These are phyloP conservation scores for Paracoccidioides lutzii DNA, from an alignment of 2,329 filamentous ascomycete genomes.

Conservation along the genomic window DNA sequence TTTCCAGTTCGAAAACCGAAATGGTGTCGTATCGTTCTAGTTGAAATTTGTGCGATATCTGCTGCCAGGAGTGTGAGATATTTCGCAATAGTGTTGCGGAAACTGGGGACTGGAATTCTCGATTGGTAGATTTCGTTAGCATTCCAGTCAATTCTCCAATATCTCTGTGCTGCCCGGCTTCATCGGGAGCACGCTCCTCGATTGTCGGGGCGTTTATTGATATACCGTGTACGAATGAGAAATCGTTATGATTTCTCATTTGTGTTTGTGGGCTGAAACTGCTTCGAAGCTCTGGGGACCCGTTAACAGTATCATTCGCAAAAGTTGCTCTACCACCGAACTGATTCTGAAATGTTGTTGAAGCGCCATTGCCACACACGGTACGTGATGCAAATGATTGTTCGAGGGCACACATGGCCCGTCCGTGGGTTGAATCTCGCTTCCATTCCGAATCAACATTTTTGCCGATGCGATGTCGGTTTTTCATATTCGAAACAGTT, in stretches of 20 bases:
- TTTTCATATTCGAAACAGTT: not conserved
- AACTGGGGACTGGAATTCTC: not conserved
- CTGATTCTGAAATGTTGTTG: not conserved
- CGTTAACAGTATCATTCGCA: not conserved
- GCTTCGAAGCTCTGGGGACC: not conserved
- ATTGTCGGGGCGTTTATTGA: not conserved
- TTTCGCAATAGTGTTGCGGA: not conserved
- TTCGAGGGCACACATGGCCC: not conserved
- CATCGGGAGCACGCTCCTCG: not conserved
- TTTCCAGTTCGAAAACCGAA: not conserved
- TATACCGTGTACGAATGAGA: not conserved
- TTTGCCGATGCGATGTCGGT: not conserved
- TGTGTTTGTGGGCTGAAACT: not conserved
- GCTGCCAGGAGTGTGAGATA: not conserved
- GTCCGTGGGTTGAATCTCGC: not conserved
- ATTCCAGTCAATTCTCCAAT: not conserved
- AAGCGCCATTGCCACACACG: not conserved
- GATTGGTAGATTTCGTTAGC: not conserved
- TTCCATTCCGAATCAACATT: not conserved
- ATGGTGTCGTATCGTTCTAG: not conserved
- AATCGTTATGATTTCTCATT: not conserved
- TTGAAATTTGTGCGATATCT: not conserved
- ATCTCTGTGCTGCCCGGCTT: not conserved
- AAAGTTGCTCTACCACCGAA: not conserved
- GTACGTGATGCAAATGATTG: not conserved